Evolutionary conservation across 176 grass and related monocot species (phyloP).

Genomic region (Dendrocalamus sinicus): DNA sequence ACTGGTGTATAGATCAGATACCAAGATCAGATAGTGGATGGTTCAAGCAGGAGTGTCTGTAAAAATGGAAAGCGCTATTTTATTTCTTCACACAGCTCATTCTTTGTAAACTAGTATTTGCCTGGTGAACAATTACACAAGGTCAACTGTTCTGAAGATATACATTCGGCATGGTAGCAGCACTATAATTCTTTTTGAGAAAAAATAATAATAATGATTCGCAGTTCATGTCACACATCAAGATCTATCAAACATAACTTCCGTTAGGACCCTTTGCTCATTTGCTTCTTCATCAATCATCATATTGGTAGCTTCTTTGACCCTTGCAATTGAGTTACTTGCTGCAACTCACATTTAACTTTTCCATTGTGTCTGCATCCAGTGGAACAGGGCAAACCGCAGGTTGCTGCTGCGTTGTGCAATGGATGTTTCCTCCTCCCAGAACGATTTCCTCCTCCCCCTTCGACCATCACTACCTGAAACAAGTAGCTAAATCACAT

Average conservation of each 20-base stretch:
- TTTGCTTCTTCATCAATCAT: not conserved
- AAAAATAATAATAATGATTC: not conserved
- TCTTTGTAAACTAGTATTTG: not conserved
- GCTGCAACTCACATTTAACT: not conserved
- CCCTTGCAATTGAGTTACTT: not conserved
- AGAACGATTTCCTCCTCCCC: constrained; percentile 14
- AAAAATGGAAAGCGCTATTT: not conserved
- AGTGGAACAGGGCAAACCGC: not conserved
- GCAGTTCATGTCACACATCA: not conserved
- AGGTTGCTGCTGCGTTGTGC: not conserved
- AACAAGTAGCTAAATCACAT: not conserved
- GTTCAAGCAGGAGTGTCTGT: not conserved
- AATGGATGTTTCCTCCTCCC: constrained; percentile 27
- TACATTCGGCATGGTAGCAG: not conserved
- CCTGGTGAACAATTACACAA: not conserved
- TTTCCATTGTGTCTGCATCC: not conserved
- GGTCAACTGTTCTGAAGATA: not conserved
- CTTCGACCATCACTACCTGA: constrained; percentile 12
- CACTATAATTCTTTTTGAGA: not conserved
- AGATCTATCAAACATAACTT: not conserved
- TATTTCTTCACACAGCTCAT: not conserved
- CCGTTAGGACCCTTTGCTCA: not conserved
- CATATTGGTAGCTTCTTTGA: not conserved
- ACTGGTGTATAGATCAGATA: not conserved
- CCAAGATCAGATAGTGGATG: constrained; percentile 7